Conservation (phyloP, 345 rosid genomes). For the Erysimum cheiranthoides region DNA sequence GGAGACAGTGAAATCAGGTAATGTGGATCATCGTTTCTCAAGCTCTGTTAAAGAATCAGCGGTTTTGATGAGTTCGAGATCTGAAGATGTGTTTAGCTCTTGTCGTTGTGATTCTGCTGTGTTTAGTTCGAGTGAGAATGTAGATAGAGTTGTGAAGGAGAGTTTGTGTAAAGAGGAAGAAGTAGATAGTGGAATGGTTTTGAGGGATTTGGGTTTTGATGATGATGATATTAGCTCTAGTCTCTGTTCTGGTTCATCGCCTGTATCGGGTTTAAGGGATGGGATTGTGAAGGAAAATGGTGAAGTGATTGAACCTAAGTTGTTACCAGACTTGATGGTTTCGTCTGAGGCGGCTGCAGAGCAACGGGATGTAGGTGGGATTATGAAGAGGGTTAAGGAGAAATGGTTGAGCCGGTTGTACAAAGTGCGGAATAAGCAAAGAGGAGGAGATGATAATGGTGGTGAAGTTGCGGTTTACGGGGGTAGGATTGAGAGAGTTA, state of each 20-base stretch:
- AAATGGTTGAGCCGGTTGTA: slow-evolving; percentile 69
- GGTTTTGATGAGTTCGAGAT: slow-evolving; percentile 50
- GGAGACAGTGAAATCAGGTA: background rate
- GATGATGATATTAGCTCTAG: slow-evolving; percentile 59
- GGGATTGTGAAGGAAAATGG: slow-evolving; percentile 29
- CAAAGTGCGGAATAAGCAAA: slow-evolving; percentile 42
- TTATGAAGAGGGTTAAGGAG: slow-evolving; percentile 55
- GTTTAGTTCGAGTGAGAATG: slow-evolving; percentile 39
- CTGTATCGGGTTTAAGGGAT: slow-evolving; percentile 21
- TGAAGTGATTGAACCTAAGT: slow-evolving; percentile 12
- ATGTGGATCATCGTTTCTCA: slow-evolving; percentile 43
- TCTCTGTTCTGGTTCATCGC: slow-evolving; percentile 48
- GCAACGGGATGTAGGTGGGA: slow-evolving; percentile 38
- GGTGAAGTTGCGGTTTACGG: slow-evolving; percentile 44
- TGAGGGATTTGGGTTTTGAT: slow-evolving; percentile 54
- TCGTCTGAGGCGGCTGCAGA: slow-evolving; percentile 1
- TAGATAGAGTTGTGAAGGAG: slow-evolving; percentile 30
- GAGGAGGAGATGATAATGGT: slow-evolving; percentile 12
- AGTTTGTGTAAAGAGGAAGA: slow-evolving; percentile 37
- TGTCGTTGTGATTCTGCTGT: slow-evolving; percentile 48
- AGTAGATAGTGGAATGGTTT: slow-evolving; percentile 57
- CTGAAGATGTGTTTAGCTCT: slow-evolving; percentile 65
- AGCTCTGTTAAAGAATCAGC: slow-evolving; percentile 52
- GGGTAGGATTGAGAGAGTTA: slow-evolving; percentile 63
- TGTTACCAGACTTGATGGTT: background rate